These are phyloP conservation scores for Pyropia haitanensis DNA, from an alignment of 23 red algal genomes.

Conservation along the genomic window DNA sequence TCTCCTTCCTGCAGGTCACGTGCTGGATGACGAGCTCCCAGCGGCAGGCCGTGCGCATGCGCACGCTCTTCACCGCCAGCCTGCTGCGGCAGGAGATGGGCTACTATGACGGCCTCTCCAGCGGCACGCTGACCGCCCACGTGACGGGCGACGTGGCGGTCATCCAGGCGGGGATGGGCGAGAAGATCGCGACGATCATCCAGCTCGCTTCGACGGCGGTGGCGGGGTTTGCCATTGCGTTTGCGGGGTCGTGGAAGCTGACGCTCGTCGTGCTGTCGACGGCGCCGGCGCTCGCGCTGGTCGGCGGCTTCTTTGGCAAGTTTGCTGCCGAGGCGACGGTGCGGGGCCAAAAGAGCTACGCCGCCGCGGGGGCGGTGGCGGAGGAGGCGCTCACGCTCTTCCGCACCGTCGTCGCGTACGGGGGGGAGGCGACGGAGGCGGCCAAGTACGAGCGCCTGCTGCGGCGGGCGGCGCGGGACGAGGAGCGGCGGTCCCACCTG, in stretches of 20 bases:
- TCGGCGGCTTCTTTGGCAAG: constrained; percentile 71
- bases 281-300: constrained; percentile 62
- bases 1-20: constrained; percentile 41
- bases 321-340: constrained; percentile 54
- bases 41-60: constrained; percentile 49
- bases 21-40: constrained; percentile 66
- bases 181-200: constrained; percentile 62
- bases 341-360: constrained; percentile 60
- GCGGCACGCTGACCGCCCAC: constrained; percentile 53
- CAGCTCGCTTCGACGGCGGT: constrained; percentile 47
- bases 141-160: constrained; percentile 61
- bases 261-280: constrained; percentile 67
- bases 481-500: constrained; percentile 22
- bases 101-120: constrained; percentile 50
- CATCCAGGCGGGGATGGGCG: constrained; percentile 59
- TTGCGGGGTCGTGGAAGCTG: constrained; percentile 40
- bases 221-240: constrained; percentile 53
- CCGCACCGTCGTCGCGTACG: constrained; percentile 75
- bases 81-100: constrained; percentile 58
- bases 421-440: constrained; percentile 73
- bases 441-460: constrained; percentile 44
- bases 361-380: constrained; percentile 60
- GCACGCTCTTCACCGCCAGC: constrained; percentile 43
- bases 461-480: constrained; percentile 32
- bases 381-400: constrained; percentile 76